phyloP scores from a whole-genome alignment of 2,329 filamentous ascomycete genomes.

The Periglandula ipomoeae region DNA sequence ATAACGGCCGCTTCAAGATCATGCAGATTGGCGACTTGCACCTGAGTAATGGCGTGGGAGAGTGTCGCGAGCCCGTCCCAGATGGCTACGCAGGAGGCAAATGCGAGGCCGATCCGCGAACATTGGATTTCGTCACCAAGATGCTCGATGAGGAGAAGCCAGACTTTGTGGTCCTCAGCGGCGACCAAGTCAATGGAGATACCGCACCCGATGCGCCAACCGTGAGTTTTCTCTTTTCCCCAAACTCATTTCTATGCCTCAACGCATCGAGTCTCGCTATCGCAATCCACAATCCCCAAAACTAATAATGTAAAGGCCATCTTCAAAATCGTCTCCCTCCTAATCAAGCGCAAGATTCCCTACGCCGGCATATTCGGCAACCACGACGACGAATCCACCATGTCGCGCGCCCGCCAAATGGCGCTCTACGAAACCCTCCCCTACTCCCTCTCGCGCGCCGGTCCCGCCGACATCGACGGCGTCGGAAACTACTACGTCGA shows the following conservation, averaged over 20 bases:
- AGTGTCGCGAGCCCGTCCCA: constrained; percentile 79
- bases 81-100: constrained; percentile 60
- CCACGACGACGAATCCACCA: constrained; percentile 84
- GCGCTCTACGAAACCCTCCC: constrained; percentile 75
- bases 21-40: constrained; percentile 94
- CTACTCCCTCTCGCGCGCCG: constrained; percentile 78
- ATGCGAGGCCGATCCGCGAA: constrained; percentile 87
- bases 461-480: constrained; percentile 75
- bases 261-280: constrained; percentile 13
- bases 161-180: constrained; percentile 82
- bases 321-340: constrained; percentile 81
- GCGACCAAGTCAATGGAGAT: constrained; percentile 93
- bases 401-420: constrained; percentile 75
- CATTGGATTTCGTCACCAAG: constrained; percentile 76
- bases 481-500: constrained; percentile 95
- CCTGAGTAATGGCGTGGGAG: constrained; percentile 78
- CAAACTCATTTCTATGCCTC: background rate
- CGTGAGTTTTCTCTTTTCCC: constrained; percentile 33
- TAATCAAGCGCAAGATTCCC: constrained; percentile 81
- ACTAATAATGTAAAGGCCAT: constrained; percentile 50
- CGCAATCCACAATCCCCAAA: constrained; percentile 9
- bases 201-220: constrained; percentile 86
- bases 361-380: constrained; percentile 95
- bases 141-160: constrained; percentile 90
- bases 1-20: constrained; percentile 94